A percentile compares a stretch with the other conserved stretches of the same genome.
phyloP scores from a whole-genome alignment of 352 stramenopile species.

The Plasmopara halstedii region DNA sequence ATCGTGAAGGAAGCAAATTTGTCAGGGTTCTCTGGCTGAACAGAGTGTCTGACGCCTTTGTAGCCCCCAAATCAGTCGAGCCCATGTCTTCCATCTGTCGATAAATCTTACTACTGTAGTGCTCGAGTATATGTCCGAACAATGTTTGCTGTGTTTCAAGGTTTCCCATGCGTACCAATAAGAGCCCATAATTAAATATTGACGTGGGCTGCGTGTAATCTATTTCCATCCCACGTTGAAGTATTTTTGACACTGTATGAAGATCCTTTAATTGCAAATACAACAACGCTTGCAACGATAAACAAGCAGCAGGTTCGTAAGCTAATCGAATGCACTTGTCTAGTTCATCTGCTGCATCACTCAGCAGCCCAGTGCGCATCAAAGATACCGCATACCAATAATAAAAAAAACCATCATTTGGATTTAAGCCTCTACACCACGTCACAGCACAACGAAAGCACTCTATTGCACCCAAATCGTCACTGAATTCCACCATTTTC shows the following conservation, averaged over 20 bases:
- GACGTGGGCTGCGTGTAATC: slow-evolving; percentile 35
- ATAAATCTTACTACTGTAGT: not conserved
- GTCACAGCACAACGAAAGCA: slow-evolving; percentile 23
- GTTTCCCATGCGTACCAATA: slow-evolving; percentile 45
- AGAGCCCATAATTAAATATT: slow-evolving; percentile 64
- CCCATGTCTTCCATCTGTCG: not conserved
- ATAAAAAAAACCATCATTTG: slow-evolving; percentile 14
- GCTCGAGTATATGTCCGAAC: slow-evolving; percentile 38
- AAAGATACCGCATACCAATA: slow-evolving; percentile 60
- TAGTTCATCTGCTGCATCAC: slow-evolving; percentile 24
- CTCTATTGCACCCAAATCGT: slow-evolving; percentile 20
- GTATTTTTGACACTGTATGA: slow-evolving; percentile 28
- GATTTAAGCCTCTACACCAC: not conserved
- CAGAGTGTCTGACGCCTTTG: slow-evolving; percentile 2
- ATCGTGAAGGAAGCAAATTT: slow-evolving; percentile 15
- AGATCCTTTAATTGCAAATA: slow-evolving; percentile 29
- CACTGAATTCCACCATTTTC: slow-evolving; percentile 16
- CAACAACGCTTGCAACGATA: slow-evolving; percentile 47
- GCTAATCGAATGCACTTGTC: slow-evolving; percentile 38
- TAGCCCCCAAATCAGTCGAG: not conserved
- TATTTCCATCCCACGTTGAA: slow-evolving; percentile 55
- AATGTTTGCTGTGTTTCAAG: slow-evolving; percentile 47
- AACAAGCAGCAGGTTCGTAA: slow-evolving; percentile 34
- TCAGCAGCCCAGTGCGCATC: slow-evolving; percentile 12
- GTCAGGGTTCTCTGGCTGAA: slow-evolving; percentile 12